Evolutionary conservation across 176 grass and related monocot species (phyloP), one percentile per base, ranked within the genome.

Genomic region (Raddia distichophylla): DNA sequence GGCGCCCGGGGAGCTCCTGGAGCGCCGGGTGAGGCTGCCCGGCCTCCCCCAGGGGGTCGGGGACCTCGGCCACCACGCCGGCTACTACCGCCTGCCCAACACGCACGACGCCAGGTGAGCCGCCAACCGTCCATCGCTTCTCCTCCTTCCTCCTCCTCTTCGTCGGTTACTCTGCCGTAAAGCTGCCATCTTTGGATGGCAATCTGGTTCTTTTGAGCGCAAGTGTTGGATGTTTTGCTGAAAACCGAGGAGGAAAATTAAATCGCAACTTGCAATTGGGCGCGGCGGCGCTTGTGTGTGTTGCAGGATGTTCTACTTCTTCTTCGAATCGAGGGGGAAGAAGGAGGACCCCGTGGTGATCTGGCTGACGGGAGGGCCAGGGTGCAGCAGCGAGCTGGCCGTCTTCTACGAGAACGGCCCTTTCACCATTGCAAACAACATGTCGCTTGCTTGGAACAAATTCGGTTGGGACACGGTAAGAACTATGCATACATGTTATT

Each of bases 391-490:
- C 80, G 93, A 98, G 80, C 74, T 98, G 88, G 96, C 96, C 22
- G 74, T 98, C 66, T 98, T 98, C 85, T 98, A 98, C 88, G 96
- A 95, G 87, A 98, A 98, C 16, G 96, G 96, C 0, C 96, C 96
- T 3, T 95, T 93, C 75, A 87, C 60, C 50, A 80, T 98, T 15
- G 74, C 92, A 27, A 89, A 91, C 45, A 90, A 95, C 64, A 86
- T 98, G 84, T 93, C 96, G 1, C 96, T 98, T 70, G 87, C 50
- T 40, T 95, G 86, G 90, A 98, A 98, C 84, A 43, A 90, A 61
- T 98, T 86, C 74, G 96, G 96, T 2, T 98, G 96, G 96, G 96
- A 98, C 86, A 91, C 82, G 86, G 95, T 95, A 67, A 55, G 35
- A 0, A 59, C 15, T 44, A 35, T 43, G 40, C 17, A 32, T 13